Percentiles rank a stretch among this genome's conserved stretches.
These are phyloP conservation scores for Beauveria scarabaeidicola DNA, from an alignment of 2,329 filamentous ascomycete species.

Conservation along the genomic window DNA sequence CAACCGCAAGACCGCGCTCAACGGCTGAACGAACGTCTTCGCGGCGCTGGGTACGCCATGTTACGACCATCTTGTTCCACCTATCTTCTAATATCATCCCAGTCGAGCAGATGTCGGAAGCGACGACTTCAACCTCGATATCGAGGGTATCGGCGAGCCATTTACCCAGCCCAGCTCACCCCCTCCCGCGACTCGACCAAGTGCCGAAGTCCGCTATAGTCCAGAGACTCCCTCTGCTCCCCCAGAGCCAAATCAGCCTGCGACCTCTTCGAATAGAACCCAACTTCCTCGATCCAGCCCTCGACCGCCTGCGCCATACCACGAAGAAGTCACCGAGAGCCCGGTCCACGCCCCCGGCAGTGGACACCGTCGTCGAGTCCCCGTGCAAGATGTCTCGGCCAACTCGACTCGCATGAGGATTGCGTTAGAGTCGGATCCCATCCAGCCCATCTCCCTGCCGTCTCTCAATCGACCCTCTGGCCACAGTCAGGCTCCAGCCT, in stretches of 20 bases:
- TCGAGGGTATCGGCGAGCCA: constrained; percentile 32
- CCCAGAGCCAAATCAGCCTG: neutral
- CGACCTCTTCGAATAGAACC: neutral
- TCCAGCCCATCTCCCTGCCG: neutral
- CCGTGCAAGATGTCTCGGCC: constrained; percentile 25
- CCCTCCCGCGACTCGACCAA: neutral
- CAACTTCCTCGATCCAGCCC: neutral
- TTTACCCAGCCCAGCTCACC: constrained; percentile 13
- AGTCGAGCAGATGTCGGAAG: constrained; percentile 51
- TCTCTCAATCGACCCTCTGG: neutral
- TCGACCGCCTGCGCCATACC: neutral
- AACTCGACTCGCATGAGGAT: constrained; percentile 37
- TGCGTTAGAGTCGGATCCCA: constrained; percentile 25
- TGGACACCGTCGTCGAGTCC: constrained; percentile 37
- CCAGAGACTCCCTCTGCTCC: neutral
- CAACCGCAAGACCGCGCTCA: neutral
- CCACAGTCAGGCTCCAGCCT: neutral
- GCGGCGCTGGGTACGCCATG: constrained; percentile 52
- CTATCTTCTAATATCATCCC: constrained; percentile 11
- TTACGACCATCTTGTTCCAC: neutral
- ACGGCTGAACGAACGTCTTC: constrained; percentile 55
- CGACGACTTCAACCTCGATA: constrained; percentile 45
- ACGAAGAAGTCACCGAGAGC: constrained; percentile 38
- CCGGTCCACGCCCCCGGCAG: constrained; percentile 48
- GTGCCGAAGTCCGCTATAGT: neutral